Base-by-base conservation (phyloP, 352 stramenopile genomes). In the Globisporangium parvum region DNA sequence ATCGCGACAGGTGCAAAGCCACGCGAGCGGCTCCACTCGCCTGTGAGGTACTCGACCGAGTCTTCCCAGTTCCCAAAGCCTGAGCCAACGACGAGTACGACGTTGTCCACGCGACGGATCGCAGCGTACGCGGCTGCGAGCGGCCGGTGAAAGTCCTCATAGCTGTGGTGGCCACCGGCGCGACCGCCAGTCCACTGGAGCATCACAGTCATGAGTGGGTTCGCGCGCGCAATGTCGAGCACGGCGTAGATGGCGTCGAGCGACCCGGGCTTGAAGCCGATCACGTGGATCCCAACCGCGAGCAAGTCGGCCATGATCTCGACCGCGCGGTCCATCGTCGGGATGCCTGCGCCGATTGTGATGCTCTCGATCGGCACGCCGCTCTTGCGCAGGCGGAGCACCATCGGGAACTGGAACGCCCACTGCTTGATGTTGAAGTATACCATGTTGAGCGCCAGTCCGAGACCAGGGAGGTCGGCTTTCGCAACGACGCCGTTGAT, bases 371-470 rank as follows among this genome's bases (percentile, higher is more conserved):
- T 96, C 9, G 84, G 85, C 28, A 89, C 58, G 28, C 85, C 85
- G 40, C 67, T 78, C 51, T 82, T 82, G 55, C 81, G 81, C 71
- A 95, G 67, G 28, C 88, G 85, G 6, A 94, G 57, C 31, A 95
- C 82, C 77, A 91, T 87, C 14, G 85, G 85, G 65, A 94, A 95
- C 69, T 95, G 87, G 67, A 96, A 95, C 0, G 72, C 82, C 87
- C 85, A 95, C 62, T 93, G 85, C 68, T 91, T 90, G 18, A 80
- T 71, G 66, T 95, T 96, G 40, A 96, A 48, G 62, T 93, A 95
- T n/a, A 96, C 59, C 85, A 96, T 88, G 69, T 94, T 93, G 56
- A 95, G 87, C 28, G 75, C 66, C 48, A 96, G 81, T 24, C 81
- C 85, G 26, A 76, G 60, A 17, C 85, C 87, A 10, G 85, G 82